These are phyloP conservation scores for Hypholoma fasciculare DNA, from an alignment of 768 basidiomycete species.

Conservation along the genomic window DNA sequence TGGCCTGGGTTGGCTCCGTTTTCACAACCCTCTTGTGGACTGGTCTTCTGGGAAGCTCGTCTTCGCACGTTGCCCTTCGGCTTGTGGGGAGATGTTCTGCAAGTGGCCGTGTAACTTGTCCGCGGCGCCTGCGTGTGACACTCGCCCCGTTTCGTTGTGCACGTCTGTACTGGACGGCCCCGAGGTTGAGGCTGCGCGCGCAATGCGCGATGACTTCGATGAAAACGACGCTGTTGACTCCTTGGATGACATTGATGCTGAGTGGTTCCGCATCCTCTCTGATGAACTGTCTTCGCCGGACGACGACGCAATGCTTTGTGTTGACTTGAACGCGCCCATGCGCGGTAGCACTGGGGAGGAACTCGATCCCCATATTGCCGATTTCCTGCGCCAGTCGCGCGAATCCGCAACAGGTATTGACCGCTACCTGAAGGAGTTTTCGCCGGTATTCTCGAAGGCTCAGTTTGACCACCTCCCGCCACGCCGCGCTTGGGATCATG, in stretches of 20 bases:
- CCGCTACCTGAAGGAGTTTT: constrained; percentile 16
- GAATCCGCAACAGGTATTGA: constrained; percentile 25
- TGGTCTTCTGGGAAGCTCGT: neutral
- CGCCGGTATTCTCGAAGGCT: constrained; percentile 21
- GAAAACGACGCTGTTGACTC: constrained; percentile 15
- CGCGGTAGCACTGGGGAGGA: too few relatives aligned
- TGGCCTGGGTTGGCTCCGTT: neutral
- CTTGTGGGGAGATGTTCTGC: neutral
- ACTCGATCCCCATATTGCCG: too few relatives aligned
- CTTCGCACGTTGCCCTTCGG: neutral
- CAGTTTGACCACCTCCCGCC: constrained; percentile 26
- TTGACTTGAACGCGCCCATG: neutral
- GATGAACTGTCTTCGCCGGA: neutral
- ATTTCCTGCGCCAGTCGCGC: too few relatives aligned
- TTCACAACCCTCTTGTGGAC: neutral
- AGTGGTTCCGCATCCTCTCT: neutral
- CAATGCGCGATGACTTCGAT: constrained; percentile 7
- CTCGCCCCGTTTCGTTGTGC: neutral
- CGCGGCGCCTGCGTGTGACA: too few relatives aligned
- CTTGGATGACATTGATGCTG: neutral
- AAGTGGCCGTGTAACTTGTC: neutral
- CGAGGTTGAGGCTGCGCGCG: constrained; percentile 9
- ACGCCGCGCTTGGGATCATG: constrained; percentile 34
- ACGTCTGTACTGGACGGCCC: neutral
- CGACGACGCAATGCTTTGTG: neutral